phyloP scores from a whole-genome alignment of 2,329 filamentous ascomycete species.

The Pseudogymnoascus sp. region DNA sequence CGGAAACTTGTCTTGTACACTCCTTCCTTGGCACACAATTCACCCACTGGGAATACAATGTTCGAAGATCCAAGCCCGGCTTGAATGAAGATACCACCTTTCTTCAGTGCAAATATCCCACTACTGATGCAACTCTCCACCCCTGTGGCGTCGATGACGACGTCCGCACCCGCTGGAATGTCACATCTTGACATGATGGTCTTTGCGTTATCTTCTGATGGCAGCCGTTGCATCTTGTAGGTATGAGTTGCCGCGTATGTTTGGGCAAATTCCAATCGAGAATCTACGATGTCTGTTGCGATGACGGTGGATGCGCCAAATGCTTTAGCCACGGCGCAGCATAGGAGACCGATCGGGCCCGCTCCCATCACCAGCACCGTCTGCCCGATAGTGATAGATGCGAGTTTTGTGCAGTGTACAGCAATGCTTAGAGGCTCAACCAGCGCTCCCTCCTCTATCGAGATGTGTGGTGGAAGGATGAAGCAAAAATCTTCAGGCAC shows the following conservation, averaged over 20 bases:
- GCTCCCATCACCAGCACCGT: constrained; percentile 43
- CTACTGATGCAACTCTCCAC: constrained; percentile 40
- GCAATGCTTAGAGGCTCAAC: constrained; percentile 43
- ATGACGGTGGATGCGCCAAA: constrained; percentile 40
- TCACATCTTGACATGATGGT: constrained; percentile 33
- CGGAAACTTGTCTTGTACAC: constrained; percentile 25
- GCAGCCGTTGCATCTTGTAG: constrained; percentile 32
- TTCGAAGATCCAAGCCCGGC: constrained; percentile 32
- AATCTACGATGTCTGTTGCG: constrained; percentile 39
- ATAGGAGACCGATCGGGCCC: constrained; percentile 43
- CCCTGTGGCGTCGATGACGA: constrained; percentile 44
- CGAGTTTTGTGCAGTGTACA: constrained; percentile 36
- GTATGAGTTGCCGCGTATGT: constrained; percentile 39
- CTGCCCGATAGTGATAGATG: constrained; percentile 21
- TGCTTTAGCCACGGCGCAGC: constrained; percentile 39
- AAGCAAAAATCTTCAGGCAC: constrained; percentile 34
- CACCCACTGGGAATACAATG: constrained; percentile 21
- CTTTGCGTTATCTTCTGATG: constrained; percentile 29
- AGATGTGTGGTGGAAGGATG: constrained; percentile 28
- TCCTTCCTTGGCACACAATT: constrained; percentile 25
- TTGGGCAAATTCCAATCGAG: constrained; percentile 36
- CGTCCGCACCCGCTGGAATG: constrained; percentile 40
- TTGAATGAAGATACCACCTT: constrained; percentile 44
- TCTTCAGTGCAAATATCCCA: constrained; percentile 37
- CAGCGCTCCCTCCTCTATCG: constrained; percentile 29